Percentiles rank a stretch among this genome's conserved stretches.
These are phyloP conservation scores for Aspergillus affinis DNA, from an alignment of 495 filamentous ascomycete species.

Conservation along the genomic window DNA sequence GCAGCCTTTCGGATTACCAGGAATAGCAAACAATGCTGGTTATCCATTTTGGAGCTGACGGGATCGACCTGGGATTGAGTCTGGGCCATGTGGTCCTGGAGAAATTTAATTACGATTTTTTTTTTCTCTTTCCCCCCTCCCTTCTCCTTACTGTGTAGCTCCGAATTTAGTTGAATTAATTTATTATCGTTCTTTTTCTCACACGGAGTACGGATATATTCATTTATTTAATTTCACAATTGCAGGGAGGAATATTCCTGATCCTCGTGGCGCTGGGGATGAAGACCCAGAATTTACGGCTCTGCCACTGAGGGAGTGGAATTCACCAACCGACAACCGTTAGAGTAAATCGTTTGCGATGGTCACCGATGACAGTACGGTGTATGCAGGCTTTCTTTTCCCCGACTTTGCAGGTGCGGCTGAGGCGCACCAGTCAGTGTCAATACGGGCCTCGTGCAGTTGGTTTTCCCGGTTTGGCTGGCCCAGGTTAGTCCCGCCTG, in stretches of 20 bases:
- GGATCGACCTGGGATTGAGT: conserved; percentile 5
- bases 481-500: neutral
- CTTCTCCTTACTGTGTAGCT: neutral
- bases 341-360: conserved; percentile 10
- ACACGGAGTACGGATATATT: neutral
- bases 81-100: conserved; percentile 6
- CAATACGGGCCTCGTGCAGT: conserved; percentile 7
- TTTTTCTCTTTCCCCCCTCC: no score
- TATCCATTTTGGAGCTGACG: conserved; percentile 1
- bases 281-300: conserved; percentile 3
- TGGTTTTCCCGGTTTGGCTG: conserved; percentile 7
- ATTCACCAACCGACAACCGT: conserved; percentile 22
- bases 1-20: neutral
- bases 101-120: neutral
- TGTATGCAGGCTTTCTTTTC: conserved; percentile 15
- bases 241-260: conserved; percentile 3
- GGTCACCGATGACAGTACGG: neutral
- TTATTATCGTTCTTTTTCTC: neutral
- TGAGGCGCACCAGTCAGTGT: conserved; percentile 22
- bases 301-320: conserved; percentile 2
- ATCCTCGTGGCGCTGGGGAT: conserved; percentile 7
- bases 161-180: neutral
- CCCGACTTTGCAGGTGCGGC: conserved; percentile 20
- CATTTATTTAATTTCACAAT: conserved; percentile 1
- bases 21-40: neutral